These are phyloP conservation scores for Sporodiniella umbellata DNA, from an alignment of 371 early-diverging fungal genomes.

Conservation along the genomic window DNA sequence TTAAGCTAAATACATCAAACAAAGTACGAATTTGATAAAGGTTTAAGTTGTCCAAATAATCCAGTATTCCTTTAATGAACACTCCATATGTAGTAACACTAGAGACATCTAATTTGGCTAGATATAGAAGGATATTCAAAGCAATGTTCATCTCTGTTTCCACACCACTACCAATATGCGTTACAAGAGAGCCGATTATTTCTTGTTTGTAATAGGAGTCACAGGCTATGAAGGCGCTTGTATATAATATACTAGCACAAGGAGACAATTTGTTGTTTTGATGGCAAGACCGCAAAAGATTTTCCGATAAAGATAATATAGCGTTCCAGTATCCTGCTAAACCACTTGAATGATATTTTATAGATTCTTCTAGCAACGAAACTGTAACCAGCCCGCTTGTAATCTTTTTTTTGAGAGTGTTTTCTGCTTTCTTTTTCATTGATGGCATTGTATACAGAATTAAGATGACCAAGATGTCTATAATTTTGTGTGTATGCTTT, in stretches of 20 bases:
- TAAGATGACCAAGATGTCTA: slow-evolving; percentile 67
- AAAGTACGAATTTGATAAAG: slow-evolving; percentile 64
- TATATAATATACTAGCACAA: slow-evolving; percentile 52
- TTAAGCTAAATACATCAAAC: slow-evolving; percentile 68
- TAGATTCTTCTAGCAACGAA: slow-evolving; percentile 49
- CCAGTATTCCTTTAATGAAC: slow-evolving; percentile 77
- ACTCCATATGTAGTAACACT: slow-evolving; percentile 59
- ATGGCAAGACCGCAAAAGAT: slow-evolving; percentile 54
- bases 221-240: slow-evolving; percentile 48
- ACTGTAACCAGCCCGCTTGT: slow-evolving; percentile 46
- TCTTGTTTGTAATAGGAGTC: slow-evolving; percentile 74
- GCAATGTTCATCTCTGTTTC: slow-evolving; percentile 66
- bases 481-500: slow-evolving; percentile 45
- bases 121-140: slow-evolving; percentile 51
- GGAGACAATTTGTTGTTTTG: slow-evolving; percentile 42
- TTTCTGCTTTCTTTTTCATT: slow-evolving; percentile 64
- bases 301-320: slow-evolving; percentile 61
- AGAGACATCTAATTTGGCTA: slow-evolving; percentile 48
- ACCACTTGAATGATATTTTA: slow-evolving; percentile 48
- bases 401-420: slow-evolving; percentile 56
- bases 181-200: slow-evolving; percentile 71
- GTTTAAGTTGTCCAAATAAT: slow-evolving; percentile 71
- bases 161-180: slow-evolving; percentile 83
- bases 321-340: slow-evolving; percentile 58
- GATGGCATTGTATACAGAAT: slow-evolving; percentile 65